A percentile compares a stretch with the other conserved stretches of the same genome.
phyloP scores from a whole-genome alignment of 1,284 basidiomycete species.

The Chalciporus sp. region DNA sequence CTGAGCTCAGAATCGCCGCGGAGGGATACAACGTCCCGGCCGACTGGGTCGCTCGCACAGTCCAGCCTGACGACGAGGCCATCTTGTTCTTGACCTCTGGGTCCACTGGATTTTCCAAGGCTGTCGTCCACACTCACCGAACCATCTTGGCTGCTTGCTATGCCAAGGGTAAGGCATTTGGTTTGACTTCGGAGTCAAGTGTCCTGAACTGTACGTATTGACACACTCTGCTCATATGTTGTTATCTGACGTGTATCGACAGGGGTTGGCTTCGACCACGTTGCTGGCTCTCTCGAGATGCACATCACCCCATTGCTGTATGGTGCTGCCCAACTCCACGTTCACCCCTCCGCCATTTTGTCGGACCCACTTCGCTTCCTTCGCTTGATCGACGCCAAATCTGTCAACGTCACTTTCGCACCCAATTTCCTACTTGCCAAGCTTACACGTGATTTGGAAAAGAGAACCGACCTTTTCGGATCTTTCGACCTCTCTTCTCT shows the following conservation, averaged over 20 bases:
- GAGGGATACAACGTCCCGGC: conserved; percentile 12
- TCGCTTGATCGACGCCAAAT: conserved; percentile 29
- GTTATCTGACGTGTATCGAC: conserved; percentile 7
- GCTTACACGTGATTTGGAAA: conserved; percentile 36
- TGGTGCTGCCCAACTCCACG: conserved; percentile 33
- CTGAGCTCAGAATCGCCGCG: conserved; percentile 10
- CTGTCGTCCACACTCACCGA: conserved; percentile 28
- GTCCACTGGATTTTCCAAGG: conserved; percentile 33
- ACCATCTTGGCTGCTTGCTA: conserved; percentile 28
- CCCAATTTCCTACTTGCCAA: conserved; percentile 48
- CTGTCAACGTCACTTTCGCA: conserved; percentile 38
- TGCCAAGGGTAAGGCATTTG: conserved; percentile 20
- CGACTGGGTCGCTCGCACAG: not conserved
- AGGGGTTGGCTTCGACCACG: conserved; percentile 43
- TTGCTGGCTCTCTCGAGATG: conserved; percentile 39
- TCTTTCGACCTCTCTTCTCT: conserved; percentile 27
- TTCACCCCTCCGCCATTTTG: conserved; percentile 34
- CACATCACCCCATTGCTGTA: conserved; percentile 30
- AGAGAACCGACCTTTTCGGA: conserved; percentile 25
- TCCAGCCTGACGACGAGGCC: conserved; percentile 27
- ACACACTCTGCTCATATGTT: too few relatives aligned
- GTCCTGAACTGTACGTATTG: not conserved
- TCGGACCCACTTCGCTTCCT: conserved; percentile 32
- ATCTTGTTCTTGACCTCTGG: conserved; percentile 32
- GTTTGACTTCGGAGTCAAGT: not conserved